Evolutionary conservation across 2,329 filamentous ascomycete species (phyloP), one percentile per base, ranked within the genome.

Genomic region (Drechslera avenae): DNA sequence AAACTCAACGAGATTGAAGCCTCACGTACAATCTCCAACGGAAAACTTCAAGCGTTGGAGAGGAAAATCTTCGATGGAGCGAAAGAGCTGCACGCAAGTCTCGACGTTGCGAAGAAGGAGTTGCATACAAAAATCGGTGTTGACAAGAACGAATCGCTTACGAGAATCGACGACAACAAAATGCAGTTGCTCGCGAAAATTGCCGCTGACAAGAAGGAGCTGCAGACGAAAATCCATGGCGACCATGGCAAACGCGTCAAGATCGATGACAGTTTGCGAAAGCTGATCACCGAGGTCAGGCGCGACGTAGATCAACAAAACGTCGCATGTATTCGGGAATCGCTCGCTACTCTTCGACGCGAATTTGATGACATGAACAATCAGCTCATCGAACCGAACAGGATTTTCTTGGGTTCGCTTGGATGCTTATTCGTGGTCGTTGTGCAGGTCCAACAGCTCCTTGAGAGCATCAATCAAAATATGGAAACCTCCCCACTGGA

Each of bases 391-490:
- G 35, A 44, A 10, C 54, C 58, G 0, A 54, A 58, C 19, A 42
- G 33, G 5, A 46, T 50, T 1, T 30, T 44, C 9, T 34, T 63
- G 13, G 39, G 14, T 14, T 16, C 39, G 5, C 39, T 58, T 8
- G 42, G 46, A 5, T 33, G 13, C 0, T 18, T 54, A 1, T 32
- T 60, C 5, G 5, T 47, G 0, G 35, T 50, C 9, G 13, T 50
- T 14, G 26, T 32, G 8, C 46, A 59, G 35, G 4, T 61, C 5
- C 54, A 59, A 14, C 32, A 48, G 16, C 14, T 52, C 9, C 14
- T 55, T 5, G 44, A 60, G 7, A 17, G 26, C n/a, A 19, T 60
- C 4, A 63, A 60, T 13, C 42, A 56, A 33, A 60, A 57, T 4
- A 13, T 52, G 2, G 43, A 50, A 2, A 39, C 41, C 18, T 37